Evolutionary conservation across 2,329 filamentous ascomycete genomes (phyloP).

Genomic region (Fusarium sp.): DNA sequence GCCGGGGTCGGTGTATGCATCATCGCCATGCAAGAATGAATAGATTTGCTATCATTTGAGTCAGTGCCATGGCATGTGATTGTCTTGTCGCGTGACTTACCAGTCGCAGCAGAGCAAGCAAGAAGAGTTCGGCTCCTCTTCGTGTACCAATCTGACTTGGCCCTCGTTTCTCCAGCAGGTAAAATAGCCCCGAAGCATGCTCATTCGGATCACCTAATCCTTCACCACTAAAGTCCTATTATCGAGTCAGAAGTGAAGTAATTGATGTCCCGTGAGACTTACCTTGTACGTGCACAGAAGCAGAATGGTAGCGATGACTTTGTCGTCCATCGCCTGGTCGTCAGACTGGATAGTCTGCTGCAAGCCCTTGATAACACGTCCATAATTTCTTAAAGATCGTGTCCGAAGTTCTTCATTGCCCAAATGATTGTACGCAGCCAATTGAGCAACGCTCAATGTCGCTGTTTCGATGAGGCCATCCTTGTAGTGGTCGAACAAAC

Average conservation of each 20-base stretch:
- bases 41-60: constrained; percentile 44
- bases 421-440: constrained; percentile 49
- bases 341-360: constrained; percentile 43
- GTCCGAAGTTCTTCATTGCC: constrained; percentile 43
- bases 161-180: constrained; percentile 47
- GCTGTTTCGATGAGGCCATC: constrained; percentile 46
- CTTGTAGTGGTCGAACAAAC: constrained; percentile 42
- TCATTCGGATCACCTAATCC: constrained; percentile 43
- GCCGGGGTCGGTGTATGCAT: constrained; percentile 46
- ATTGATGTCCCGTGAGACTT: neutral
- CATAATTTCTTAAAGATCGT: constrained; percentile 46
- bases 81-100: constrained; percentile 29
- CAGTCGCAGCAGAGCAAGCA: constrained; percentile 45
- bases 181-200: constrained; percentile 49
- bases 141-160: constrained; percentile 46
- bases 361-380: constrained; percentile 43
- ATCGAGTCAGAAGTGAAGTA: neutral
- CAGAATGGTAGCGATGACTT: constrained; percentile 45
- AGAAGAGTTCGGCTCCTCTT: constrained; percentile 45
- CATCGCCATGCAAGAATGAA: constrained; percentile 47
- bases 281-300: constrained; percentile 47
- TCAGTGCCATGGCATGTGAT: neutral
- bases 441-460: constrained; percentile 48
- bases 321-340: constrained; percentile 44
- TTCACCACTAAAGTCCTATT: constrained; percentile 48